A percentile compares a stretch with the other conserved stretches of the same genome.
Conservation (phyloP, 2,329 filamentous ascomycete species). For the Trichophyton verrucosum region DNA sequence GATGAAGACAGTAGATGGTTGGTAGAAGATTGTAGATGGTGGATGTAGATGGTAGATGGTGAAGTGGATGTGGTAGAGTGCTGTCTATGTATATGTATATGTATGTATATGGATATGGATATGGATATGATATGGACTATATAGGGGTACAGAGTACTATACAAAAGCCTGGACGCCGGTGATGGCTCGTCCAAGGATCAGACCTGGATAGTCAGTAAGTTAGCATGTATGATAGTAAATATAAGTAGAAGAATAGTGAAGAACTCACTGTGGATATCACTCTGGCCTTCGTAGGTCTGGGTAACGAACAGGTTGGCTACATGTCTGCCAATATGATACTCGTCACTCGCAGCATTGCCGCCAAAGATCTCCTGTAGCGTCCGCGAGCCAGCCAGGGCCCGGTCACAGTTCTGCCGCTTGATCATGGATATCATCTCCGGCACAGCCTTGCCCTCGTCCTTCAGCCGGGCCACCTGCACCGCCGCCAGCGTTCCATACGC, state of each 20-base stretch:
- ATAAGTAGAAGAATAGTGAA: too few relatives aligned
- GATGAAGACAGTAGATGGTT: too few relatives aligned
- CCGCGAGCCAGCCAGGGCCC: conserved; percentile 67
- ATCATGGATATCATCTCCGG: conserved; percentile 97
- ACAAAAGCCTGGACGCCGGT: conserved; percentile 71
- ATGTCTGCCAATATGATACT: conserved; percentile 89
- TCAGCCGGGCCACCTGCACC: conserved; percentile 80
- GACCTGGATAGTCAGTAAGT: conserved; percentile 35
- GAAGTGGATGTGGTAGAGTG: too few relatives aligned
- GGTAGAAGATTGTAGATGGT: too few relatives aligned
- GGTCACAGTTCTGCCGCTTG: conserved; percentile 95
- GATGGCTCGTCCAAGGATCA: conserved; percentile 57
- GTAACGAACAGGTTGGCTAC: conserved; percentile 94
- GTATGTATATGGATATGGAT: too few relatives aligned
- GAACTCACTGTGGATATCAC: conserved; percentile 84
- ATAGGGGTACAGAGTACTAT: conserved; percentile 26
- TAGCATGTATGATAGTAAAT: not conserved
- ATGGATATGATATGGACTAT: not conserved
- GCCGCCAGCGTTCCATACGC: conserved; percentile 84
- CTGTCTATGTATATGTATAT: too few relatives aligned
- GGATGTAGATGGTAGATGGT: too few relatives aligned
- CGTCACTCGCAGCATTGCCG: conserved; percentile 94
- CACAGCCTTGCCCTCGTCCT: conserved; percentile 74
- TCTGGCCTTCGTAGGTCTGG: conserved; percentile 96
- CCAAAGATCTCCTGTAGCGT: conserved; percentile 89